Evolutionary conservation across 1,284 basidiomycete genomes (phyloP), one percentile per base, ranked within the genome.

Genomic region (Waitea zeae): DNA sequence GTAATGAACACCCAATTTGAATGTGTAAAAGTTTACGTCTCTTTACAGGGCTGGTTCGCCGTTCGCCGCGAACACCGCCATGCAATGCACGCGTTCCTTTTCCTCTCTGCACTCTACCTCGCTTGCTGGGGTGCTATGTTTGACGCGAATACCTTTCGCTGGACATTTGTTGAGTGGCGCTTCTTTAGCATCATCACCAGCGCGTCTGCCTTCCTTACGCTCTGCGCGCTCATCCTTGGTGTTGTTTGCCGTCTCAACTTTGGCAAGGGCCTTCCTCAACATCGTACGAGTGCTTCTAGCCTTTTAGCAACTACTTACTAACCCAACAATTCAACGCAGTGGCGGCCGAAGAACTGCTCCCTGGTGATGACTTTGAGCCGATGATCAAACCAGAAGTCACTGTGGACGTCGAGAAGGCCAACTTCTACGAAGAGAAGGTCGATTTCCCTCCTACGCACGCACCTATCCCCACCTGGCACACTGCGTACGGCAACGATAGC

Each of bases 31-130:
- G n/a, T n/a, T 27, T 27, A 27, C n/a, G 24, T n/a, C n/a, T n/a
- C n/a, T n/a, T n/a, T n/a, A 5, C 38, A 75, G 70, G 81, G 80
- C 14, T 83, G 79, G 78, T 68, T 76, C 44, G 67, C 72, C 20
- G 67, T 78, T 33, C 73, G 81, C 28, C 63, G 60, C 35, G 81
- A 86, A 51, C 54, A 62, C 36, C 67, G 62, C 40, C 42, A 60
- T 12, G 61, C 59, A 9, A 79, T 74, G 68, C 43, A 69, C 31
- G 43, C 64, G 13, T 86, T 86, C 56, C 57, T 84, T 35, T 45
- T 58, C 12, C 43, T 80, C 34, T 74, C 70, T 4, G 41, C 67
- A 20, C 48, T 67, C 9, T 75, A 80, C 48, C 58, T 81, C 27
- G 61, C 55, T 33, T 73, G 69, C 26, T 84, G 72, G 72, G 62